Conservation (phyloP, 148 eudicot species). For the Rhododendron vialii region DNA sequence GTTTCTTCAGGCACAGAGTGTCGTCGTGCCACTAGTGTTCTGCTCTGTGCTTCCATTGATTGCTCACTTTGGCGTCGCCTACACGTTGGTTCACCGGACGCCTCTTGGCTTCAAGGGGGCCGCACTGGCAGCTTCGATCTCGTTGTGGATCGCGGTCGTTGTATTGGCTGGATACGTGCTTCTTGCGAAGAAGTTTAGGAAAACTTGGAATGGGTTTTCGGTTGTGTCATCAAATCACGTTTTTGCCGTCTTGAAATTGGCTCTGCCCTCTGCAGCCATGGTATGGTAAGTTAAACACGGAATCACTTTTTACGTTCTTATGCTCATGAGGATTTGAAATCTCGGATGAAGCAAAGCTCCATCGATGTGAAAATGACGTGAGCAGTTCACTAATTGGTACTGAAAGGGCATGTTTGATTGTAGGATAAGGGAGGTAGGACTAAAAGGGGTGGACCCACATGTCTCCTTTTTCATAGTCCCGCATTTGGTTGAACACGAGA, state of each 20-base stretch:
- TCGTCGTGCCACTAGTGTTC: constrained; percentile 46
- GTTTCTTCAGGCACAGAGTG: constrained; percentile 76
- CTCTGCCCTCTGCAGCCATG: no score
- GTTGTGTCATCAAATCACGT: constrained; percentile 15
- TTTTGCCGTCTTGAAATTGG: no score
- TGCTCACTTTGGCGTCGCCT: constrained; percentile 40
- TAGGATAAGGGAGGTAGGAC: no score
- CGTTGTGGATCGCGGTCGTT: constrained; percentile 50
- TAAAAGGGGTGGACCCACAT: no score
- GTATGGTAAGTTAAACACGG: no score
- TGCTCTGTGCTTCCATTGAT: constrained; percentile 52
- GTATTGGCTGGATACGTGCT: constrained; percentile 38
- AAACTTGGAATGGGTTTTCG: constrained; percentile 55
- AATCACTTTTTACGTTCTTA: no score
- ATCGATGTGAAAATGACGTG: background rate
- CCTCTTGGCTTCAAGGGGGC: constrained; percentile 50
- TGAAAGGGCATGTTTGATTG: no score
- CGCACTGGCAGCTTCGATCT: constrained; percentile 58
- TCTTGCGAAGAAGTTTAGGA: constrained; percentile 32
- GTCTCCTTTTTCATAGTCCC: no score
- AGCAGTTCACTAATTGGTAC: no score
- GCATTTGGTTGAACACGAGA: no score
- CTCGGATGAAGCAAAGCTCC: background rate
- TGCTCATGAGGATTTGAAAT: background rate
- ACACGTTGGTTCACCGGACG: constrained; percentile 40